Percentiles rank a stretch among this genome's conserved stretches.
Evolutionary conservation across 495 filamentous ascomycete genomes (phyloP).

Genomic region (Parathielavia hyrcaniae): DNA sequence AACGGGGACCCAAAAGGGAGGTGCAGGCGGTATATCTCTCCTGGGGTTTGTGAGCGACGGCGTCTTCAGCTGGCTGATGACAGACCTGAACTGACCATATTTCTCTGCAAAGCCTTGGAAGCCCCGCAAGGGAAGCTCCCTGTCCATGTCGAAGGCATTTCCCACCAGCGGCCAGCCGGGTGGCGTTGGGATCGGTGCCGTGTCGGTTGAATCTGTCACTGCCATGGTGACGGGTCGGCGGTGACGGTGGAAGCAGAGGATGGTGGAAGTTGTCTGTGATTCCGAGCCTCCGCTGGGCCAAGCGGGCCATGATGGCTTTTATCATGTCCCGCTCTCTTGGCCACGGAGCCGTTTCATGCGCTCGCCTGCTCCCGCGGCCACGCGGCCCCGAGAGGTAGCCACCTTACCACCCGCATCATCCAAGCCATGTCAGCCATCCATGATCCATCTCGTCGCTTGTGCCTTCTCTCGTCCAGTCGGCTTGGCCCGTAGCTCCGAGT

Average conservation of each 20-base stretch:
- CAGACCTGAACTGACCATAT: slow-evolving; percentile 45
- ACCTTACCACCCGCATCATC: no score
- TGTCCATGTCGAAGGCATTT: slow-evolving; percentile 52
- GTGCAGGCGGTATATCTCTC: slow-evolving; percentile 22
- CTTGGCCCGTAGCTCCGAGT: no score
- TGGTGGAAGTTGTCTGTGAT: background rate
- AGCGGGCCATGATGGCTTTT: no score
- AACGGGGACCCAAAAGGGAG: slow-evolving; percentile 13
- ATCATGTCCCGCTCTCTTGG: no score
- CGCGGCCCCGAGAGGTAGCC: no score
- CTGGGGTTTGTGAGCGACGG: background rate
- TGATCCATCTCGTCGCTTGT: no score
- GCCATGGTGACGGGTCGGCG: background rate
- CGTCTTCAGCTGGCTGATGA: background rate
- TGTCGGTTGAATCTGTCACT: background rate
- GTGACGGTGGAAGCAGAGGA: background rate
- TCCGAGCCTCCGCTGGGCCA: background rate
- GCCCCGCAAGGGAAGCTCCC: slow-evolving; percentile 47
- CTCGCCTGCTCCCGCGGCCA: no score
- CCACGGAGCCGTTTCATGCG: no score
- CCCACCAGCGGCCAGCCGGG: slow-evolving; percentile 54
- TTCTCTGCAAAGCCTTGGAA: slow-evolving; percentile 50
- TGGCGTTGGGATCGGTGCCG: slow-evolving; percentile 46
- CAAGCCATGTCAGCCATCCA: no score
- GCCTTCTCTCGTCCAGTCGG: no score